Evolutionary conservation across 805 yeast species (phyloP), one percentile per base, ranked within the genome.

Genomic region (Starmerella potacharoeniae): DNA sequence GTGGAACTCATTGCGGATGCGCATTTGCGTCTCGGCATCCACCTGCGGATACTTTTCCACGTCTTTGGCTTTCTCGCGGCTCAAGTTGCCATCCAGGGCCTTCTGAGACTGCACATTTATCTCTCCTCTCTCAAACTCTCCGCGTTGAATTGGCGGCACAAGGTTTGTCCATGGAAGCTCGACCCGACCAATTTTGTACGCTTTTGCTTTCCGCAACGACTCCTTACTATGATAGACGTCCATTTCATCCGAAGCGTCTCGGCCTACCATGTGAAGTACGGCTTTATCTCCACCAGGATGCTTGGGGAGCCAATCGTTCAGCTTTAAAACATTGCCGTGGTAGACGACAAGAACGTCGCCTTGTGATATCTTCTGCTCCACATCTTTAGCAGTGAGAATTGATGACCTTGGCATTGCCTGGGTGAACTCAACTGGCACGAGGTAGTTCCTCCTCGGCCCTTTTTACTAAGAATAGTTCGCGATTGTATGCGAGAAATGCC

Each of bases 281-380:
- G 95, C 90, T 64, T 80, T 84, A 56, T 83, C 90, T 5, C 96
- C 96, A 14, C 96, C 96, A 0, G 96, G 96, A 68, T 88, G 96
- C 51, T 63, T 73, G 30, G 73, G 73, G 37, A 88, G 68, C 96
- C 95, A 88, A 8, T 69, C 59, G 53, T 87, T 82, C 55, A 89
- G 71, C 60, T 80, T 77, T 43, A 88, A 71, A 5, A 84, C 95
- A 22, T 69, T 57, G 47, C 75, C 70, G 39, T 82, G 72, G 64
- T 79, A 83, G 4, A 88, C 82, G 41, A 87, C 86, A 33, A 88
- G 76, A 29, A 80, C 77, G 57, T 82, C 78, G 3, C 95, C 95
- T 5, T 69, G 69, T 1, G 84, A 78, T 28, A 88, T 86, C 44
- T 79, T 71, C 45, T 75, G 75, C 60, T 78, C 80, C 31, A 86